phyloP scores from a whole-genome alignment of 441 rosid species.

The Pelargonium citronellum region DNA sequence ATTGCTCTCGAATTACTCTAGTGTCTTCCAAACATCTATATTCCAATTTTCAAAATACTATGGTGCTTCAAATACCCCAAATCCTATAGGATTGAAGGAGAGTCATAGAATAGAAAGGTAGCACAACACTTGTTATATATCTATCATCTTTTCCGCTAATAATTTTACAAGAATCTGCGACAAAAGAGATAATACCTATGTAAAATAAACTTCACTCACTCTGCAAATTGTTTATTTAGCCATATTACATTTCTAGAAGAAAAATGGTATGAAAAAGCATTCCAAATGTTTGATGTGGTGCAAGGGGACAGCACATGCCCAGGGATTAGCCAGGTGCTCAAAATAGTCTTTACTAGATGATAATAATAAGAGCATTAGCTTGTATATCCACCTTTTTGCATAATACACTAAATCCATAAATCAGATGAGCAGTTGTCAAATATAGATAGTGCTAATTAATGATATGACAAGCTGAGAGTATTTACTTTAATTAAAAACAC shows the following conservation, averaged over 20 bases:
- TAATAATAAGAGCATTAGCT: background rate
- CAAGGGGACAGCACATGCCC: background rate
- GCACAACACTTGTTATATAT: background rate
- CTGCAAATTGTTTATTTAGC: background rate
- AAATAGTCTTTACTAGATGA: background rate
- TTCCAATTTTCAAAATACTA: background rate
- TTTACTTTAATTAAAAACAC: background rate
- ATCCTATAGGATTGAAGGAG: background rate
- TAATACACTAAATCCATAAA: background rate
- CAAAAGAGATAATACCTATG: background rate
- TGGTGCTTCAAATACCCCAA: background rate
- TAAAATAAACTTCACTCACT: too few relatives aligned
- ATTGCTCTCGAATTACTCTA: background rate
- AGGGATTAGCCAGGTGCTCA: constrained; percentile 4
- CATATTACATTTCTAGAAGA: background rate
- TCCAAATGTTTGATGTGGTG: background rate
- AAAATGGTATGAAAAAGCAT: background rate
- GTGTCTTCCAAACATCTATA: background rate
- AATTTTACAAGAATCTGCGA: background rate
- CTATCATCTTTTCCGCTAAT: background rate
- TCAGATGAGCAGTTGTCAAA: background rate
- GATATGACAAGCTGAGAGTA: background rate
- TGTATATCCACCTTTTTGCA: background rate
- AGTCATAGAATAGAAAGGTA: background rate
- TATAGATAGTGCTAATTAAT: background rate